These are phyloP conservation scores for Rosa lucieae DNA, from an alignment of 306 rosid species.

Conservation along the genomic window DNA sequence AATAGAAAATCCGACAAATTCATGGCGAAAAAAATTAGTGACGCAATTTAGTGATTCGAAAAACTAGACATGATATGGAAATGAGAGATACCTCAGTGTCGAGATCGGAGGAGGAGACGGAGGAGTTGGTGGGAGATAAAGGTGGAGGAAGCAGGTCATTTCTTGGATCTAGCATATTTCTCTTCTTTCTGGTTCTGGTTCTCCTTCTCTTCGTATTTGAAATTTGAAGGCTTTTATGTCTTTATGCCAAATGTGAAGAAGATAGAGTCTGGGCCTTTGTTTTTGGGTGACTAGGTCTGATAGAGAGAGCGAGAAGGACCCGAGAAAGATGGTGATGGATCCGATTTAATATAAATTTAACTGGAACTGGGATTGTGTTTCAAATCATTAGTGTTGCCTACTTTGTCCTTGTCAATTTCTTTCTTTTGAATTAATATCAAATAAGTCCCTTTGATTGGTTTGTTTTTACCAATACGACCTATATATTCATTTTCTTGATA, in stretches of 20 bases:
- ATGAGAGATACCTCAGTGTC: slow-evolving; percentile 59
- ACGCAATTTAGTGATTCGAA: neutral
- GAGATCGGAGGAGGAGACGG: slow-evolving; percentile 96
- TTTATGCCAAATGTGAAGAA: neutral
- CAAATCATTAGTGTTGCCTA: slow-evolving; percentile 2
- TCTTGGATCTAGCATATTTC: slow-evolving; percentile 77
- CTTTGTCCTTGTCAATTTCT: neutral
- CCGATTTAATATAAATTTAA: neutral
- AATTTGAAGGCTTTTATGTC: slow-evolving; percentile 11
- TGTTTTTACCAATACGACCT: neutral
- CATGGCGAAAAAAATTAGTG: neutral
- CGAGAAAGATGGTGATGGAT: slow-evolving; percentile 14
- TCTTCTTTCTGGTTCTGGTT: neutral
- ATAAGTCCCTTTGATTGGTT: neutral
- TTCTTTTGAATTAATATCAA: neutral
- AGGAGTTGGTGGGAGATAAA: slow-evolving; percentile 84
- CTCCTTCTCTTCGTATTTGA: neutral
- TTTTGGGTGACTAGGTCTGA: neutral
- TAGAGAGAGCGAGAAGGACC: neutral
- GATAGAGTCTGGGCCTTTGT: slow-evolving; percentile 3
- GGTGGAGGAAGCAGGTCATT: slow-evolving; percentile 76
- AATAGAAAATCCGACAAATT: neutral
- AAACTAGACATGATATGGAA: neutral
- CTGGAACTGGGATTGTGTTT: slow-evolving; percentile 3
- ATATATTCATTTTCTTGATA: neutral